Evolutionary conservation across 2,329 filamentous ascomycete genomes (phyloP).

Genomic region (Chrysoporthe puriensis): DNA sequence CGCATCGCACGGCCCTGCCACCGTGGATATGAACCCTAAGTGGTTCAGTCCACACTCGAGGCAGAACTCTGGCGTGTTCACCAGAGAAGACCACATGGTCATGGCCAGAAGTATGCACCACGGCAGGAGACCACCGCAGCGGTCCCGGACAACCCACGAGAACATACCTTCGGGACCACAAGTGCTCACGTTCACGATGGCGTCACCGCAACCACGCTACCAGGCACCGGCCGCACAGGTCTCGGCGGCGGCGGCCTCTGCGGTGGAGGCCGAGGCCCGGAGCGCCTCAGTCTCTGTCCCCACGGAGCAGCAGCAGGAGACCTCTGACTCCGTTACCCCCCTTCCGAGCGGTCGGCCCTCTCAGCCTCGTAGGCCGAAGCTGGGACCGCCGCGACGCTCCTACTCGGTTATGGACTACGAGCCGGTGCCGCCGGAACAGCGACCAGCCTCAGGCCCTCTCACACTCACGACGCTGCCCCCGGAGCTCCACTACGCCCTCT

Average conservation of each 20-base stretch:
- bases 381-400: constrained; percentile 56
- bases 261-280: constrained; percentile 5
- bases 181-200: constrained; percentile 25
- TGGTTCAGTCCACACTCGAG: constrained; percentile 29
- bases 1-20: constrained; percentile 19
- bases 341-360: constrained; percentile 30
- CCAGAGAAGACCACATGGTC: constrained; percentile 45
- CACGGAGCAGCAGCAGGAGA: constrained; percentile 19
- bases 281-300: constrained; percentile 3
- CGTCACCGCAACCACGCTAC: constrained; percentile 16
- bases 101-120: constrained; percentile 40
- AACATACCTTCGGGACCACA: constrained; percentile 26
- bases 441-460: constrained; percentile 45
- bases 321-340: constrained; percentile 27
- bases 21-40: constrained; percentile 17
- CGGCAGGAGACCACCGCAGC: constrained; percentile 26
- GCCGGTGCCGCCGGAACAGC: constrained; percentile 54
- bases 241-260: background rate
- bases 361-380: constrained; percentile 36
- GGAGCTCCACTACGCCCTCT: constrained; percentile 63
- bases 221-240: constrained; percentile 16
- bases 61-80: constrained; percentile 34
- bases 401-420: constrained; percentile 66
- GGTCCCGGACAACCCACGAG: constrained; percentile 29
- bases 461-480: constrained; percentile 57